These are phyloP conservation scores for Rhizopogon sp. DNA, from an alignment of 768 basidiomycete species.

Conservation along the genomic window DNA sequence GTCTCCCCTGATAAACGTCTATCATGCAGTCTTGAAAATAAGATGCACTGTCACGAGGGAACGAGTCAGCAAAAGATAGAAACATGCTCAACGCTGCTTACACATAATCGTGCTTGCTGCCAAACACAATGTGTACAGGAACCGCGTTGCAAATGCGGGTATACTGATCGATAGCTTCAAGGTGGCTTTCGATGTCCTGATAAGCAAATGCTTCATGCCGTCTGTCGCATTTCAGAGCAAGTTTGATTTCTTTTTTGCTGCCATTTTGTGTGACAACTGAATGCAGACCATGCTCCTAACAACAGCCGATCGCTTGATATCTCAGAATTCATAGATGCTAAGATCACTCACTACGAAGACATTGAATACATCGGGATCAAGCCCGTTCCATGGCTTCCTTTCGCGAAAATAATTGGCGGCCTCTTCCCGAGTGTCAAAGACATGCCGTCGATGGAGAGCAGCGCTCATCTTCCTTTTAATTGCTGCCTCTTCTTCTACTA, in stretches of 20 bases:
- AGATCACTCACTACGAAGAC: constrained; percentile 32
- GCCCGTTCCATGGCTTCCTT: constrained; percentile 40
- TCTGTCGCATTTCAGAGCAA: constrained; percentile 37
- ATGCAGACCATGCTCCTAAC: constrained; percentile 8
- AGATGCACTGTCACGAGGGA: constrained; percentile 30
- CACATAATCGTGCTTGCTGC: constrained; percentile 39
- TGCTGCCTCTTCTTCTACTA: constrained; percentile 32
- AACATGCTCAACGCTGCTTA: constrained; percentile 15
- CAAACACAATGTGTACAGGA: constrained; percentile 48
- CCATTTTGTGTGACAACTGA: background rate
- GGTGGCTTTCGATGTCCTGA: constrained; percentile 39
- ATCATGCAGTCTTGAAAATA: constrained; percentile 39
- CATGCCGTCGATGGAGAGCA: constrained; percentile 32
- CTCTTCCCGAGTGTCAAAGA: constrained; percentile 36
- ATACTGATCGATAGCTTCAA: constrained; percentile 33
- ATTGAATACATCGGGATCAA: constrained; percentile 37
- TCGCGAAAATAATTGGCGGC: constrained; percentile 40
- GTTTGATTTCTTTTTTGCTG: constrained; percentile 14
- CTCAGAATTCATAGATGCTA: background rate
- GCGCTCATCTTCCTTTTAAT: constrained; percentile 34
- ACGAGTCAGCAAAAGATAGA: background rate
- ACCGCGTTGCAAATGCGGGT: constrained; percentile 28
- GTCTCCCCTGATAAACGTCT: constrained; percentile 35
- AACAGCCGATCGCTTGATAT: constrained; percentile 2
- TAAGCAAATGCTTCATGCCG: constrained; percentile 43